A percentile compares a stretch with the other conserved stretches of the same genome.
Evolutionary conservation across 768 basidiomycete genomes (phyloP).

Genomic region (Russula sp.): DNA sequence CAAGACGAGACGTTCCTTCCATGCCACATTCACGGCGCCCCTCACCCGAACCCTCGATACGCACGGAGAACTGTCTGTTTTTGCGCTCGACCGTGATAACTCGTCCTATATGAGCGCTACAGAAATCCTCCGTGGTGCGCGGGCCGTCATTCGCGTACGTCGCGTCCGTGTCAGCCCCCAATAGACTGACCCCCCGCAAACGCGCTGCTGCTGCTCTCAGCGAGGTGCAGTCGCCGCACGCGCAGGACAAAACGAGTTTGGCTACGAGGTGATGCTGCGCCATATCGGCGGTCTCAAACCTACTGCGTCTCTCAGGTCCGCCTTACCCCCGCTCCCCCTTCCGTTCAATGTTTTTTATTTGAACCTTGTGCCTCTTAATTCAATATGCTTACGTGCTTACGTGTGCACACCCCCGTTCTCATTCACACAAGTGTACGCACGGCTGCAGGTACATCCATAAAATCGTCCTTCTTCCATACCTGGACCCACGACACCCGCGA

Average conservation of each 20-base stretch:
- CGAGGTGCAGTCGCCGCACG: constrained; percentile 4
- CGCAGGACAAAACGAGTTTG: constrained; percentile 61
- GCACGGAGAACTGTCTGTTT: constrained; percentile 61
- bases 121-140: constrained; percentile 57
- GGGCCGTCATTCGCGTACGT: constrained; percentile 70
- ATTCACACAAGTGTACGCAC: constrained; percentile 64
- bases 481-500: constrained; percentile 72
- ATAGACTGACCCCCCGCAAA: constrained; percentile 9
- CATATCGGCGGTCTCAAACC: constrained; percentile 66
- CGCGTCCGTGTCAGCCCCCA: constrained; percentile 16
- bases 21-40: constrained; percentile 59
- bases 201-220: neutral
- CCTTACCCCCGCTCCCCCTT: neutral
- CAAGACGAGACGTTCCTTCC: constrained; percentile 76
- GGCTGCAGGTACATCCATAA: constrained; percentile 70
- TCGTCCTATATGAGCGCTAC: constrained; percentile 66
- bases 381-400: too few relatives aligned
- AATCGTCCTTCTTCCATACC: constrained; percentile 78
- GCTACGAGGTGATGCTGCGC: constrained; percentile 76
- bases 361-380: neutral
- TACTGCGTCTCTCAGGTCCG: constrained; percentile 75
- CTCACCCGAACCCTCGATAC: constrained; percentile 55
- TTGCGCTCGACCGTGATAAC: constrained; percentile 74
- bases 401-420: neutral
- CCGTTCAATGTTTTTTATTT: neutral